Evolutionary conservation across 352 stramenopile genomes (phyloP), one percentile per base, ranked within the genome.

Genomic region (Globisporangium nagaii): DNA sequence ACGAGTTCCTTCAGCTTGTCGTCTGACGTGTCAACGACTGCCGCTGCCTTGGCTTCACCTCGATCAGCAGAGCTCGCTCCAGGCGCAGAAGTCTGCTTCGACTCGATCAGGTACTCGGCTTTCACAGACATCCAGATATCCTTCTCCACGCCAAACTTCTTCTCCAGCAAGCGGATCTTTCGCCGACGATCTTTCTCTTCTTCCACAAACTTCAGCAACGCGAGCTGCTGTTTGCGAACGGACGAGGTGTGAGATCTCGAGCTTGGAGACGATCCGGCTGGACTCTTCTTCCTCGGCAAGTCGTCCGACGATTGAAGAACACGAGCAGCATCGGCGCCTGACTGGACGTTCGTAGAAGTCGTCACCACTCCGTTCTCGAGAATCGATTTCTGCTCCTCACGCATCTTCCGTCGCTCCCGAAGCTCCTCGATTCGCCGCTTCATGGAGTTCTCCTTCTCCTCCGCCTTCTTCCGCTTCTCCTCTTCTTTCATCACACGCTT

Each of bases 331-430:
- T 39, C 22, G 27, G 60, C 53, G 37, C 57, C 62, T 20, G 53
- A 63, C 22, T 46, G 63, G 20, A 67, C 60, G 36, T 48, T 48
- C 3, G 53, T 66, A 22, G 68, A 64, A 25, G 73, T 75, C 11
- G 76, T 87, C 36, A 85, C 63, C 24, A 88, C 78, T n/a, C 80
- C 80, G 53, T 81, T 88, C 31, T 90, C 78, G 20, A 90, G 53
- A 50, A 88, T 88, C 12, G 68, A 68, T 17, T 79, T 81, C 44
- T 90, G 78, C 49, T 90, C 74, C 51, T 91, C 77, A 4, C 79
- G 65, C 60, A 88, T 66, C 44, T 84, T 78, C 39, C 71, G 66
- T n/a, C 78, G 71, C 37, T 86, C 69, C 6, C 75, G 61, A 17
- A 88, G 44, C 55, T 89, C 76, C 59, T 90, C 80, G 44, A 88